These are phyloP conservation scores for Ogataea methanolica DNA, from an alignment of 805 yeast genomes.

Conservation along the genomic window DNA sequence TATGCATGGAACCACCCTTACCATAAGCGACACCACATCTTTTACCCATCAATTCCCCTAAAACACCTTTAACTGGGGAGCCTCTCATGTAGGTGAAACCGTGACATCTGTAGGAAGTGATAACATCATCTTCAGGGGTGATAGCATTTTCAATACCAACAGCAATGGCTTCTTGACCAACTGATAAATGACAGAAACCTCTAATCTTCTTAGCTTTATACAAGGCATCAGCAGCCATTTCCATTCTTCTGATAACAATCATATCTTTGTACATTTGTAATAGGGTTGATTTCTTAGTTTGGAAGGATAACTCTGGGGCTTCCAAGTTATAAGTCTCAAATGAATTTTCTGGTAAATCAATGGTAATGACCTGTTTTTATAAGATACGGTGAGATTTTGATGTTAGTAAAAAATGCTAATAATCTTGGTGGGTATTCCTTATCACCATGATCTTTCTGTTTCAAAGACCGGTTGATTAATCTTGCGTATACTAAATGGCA, in stretches of 20 bases:
- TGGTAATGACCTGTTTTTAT: slow-evolving; percentile 28
- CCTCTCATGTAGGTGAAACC: slow-evolving; percentile 98
- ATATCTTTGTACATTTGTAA: slow-evolving; percentile 95
- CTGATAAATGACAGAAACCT: slow-evolving; percentile 98
- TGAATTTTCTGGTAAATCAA: slow-evolving; percentile 72
- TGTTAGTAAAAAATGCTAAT: not conserved
- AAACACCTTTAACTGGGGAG: slow-evolving; percentile 79
- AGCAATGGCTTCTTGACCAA: slow-evolving; percentile 98
- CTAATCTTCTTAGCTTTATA: slow-evolving; percentile 98
- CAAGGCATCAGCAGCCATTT: slow-evolving; percentile 97
- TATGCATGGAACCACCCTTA: slow-evolving; percentile 99
- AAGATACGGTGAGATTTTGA: not conserved
- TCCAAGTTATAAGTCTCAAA: slow-evolving; percentile 82
- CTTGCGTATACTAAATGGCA: too few relatives aligned
- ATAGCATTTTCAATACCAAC: slow-evolving; percentile 97
- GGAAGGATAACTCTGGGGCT: slow-evolving; percentile 65
- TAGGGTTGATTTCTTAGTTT: slow-evolving; percentile 74
- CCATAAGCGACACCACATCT: slow-evolving; percentile 94
- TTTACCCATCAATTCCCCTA: slow-evolving; percentile 97
- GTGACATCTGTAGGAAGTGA: slow-evolving; percentile 98
- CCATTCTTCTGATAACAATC: slow-evolving; percentile 93
- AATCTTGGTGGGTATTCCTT: not conserved
- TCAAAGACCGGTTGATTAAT: too few relatives aligned
- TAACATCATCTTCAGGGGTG: slow-evolving; percentile 77
- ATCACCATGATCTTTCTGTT: not conserved